These are phyloP conservation scores for Geotrichum carabidarum DNA, from an alignment of 1,139 yeast species.

Conservation along the genomic window DNA sequence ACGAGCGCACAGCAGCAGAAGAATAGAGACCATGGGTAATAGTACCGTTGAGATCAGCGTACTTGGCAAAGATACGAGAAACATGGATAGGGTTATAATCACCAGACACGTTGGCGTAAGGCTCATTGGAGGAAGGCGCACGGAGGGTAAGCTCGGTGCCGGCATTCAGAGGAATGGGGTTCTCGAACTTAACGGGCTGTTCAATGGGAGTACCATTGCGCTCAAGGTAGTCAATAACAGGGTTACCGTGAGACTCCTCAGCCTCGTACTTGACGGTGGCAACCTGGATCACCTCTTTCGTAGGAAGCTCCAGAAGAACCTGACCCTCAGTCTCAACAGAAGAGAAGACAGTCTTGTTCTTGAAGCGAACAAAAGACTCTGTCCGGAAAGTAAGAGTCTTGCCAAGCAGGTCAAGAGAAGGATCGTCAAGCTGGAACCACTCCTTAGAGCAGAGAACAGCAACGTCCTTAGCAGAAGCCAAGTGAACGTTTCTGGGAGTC, in stretches of 20 bases:
- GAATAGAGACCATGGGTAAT: conserved; percentile 99
- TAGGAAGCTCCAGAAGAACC: conserved; percentile 81
- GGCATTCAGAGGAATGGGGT: conserved; percentile 80
- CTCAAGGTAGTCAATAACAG: conserved; percentile 86
- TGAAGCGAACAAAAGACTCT: conserved; percentile 76
- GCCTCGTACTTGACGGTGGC: conserved; percentile 89
- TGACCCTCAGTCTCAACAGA: conserved; percentile 82
- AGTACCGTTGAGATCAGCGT: conserved; percentile 93
- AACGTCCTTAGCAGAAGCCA: conserved; percentile 77
- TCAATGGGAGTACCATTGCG: conserved; percentile 93
- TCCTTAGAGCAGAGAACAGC: conserved; percentile 93
- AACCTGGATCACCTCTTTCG: conserved; percentile 83
- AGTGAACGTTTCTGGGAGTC: conserved; percentile 74
- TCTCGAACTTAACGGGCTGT: conserved; percentile 87
- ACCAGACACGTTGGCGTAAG: conserved; percentile 95
- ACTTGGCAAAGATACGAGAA: conserved; percentile 86
- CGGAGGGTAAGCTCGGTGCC: conserved; percentile 65
- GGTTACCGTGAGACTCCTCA: conserved; percentile 92
- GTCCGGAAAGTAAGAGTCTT: conserved; percentile 86
- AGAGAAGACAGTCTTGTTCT: conserved; percentile 68
- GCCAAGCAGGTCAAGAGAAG: conserved; percentile 64
- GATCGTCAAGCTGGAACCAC: conserved; percentile 85
- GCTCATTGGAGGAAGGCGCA: conserved; percentile 85
- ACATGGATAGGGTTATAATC: conserved; percentile 98
- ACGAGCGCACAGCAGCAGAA: conserved; percentile 87